Conservation (phyloP, 1,284 basidiomycete genomes). For the Prillingera fragicola region DNA sequence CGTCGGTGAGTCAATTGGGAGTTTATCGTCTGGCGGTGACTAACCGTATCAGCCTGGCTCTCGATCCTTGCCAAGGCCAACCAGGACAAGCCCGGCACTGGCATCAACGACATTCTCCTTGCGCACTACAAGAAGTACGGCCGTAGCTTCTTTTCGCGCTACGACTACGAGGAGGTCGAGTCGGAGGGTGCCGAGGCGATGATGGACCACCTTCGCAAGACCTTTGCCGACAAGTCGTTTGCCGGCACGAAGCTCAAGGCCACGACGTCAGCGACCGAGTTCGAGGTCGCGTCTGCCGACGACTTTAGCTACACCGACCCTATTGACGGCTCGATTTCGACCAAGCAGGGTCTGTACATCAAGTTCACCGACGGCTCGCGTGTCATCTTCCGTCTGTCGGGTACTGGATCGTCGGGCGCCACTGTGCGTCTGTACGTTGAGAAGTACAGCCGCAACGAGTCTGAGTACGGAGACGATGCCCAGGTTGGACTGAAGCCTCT, state of each 20-base stretch:
- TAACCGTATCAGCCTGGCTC: conserved; percentile 70
- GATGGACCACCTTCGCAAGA: conserved; percentile 69
- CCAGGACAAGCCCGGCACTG: conserved; percentile 67
- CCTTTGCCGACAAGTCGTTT: conserved; percentile 64
- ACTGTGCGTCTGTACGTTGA: conserved; percentile 90
- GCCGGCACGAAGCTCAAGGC: conserved; percentile 63
- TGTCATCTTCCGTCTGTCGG: conserved; percentile 91
- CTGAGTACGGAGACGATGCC: conserved; percentile 69
- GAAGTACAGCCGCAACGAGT: conserved; percentile 78
- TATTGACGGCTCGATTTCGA: conserved; percentile 86
- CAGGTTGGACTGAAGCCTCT: conserved; percentile 87
- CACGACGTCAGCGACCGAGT: conserved; percentile 61
- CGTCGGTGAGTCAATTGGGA: conserved; percentile 57
- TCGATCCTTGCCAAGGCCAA: conserved; percentile 94
- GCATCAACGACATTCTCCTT: conserved; percentile 82
- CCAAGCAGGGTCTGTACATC: conserved; percentile 94
- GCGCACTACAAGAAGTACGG: conserved; percentile 89
- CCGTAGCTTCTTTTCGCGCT: conserved; percentile 95
- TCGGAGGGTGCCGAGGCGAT: conserved; percentile 82
- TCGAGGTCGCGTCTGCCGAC: conserved; percentile 71
- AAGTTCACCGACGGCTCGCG: conserved; percentile 85
- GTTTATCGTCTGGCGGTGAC: background rate
- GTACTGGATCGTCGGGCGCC: conserved; percentile 91
- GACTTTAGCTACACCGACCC: conserved; percentile 97
- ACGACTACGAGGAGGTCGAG: conserved; percentile 97